Evolutionary conservation across 2,329 filamentous ascomycete genomes (phyloP), one percentile per base, ranked within the genome.

Genomic region (Paracorniculantispora psalliotae): DNA sequence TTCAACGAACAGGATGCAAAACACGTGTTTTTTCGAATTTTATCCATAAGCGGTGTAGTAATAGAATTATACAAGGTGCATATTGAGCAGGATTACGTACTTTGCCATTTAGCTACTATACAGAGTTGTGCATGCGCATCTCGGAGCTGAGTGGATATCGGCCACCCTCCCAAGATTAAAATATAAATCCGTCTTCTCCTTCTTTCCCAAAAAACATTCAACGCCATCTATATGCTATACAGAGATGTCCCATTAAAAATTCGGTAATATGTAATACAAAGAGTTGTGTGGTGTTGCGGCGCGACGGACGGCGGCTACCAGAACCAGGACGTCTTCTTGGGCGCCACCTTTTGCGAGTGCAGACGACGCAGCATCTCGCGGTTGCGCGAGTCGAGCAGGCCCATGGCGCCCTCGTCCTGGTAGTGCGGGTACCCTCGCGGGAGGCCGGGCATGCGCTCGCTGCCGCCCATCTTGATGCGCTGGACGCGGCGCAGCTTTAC

Each of bases 401-500:
- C 77, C 25, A 79, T 74, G 23, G 80, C 77, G 26, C 77, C 75
- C 57, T 80, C 79, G 60, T 81, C 77, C 50, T 75, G 72, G 61
- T 81, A 75, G 59, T 79, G 78, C 21, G 75, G 74, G 63, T 71
- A 73, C 61, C 65, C 70, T 5, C 74, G 71, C 3, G 73, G 71
- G 44, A 77, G 64, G 21, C 70, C 54, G 1, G 44, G 68, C 2
- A 74, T 71, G 47, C 74, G 68, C 63, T 78, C 76, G 57, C 72
- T 72, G 62, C 74, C 72, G 68, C 74, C 92, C 91, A 97, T 96
- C 69, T 88, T 90, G 63, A 97, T 86, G 62, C 91, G 84, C 77
- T 96, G 91, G 26, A 96, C 89, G 70, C 89, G 89, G 64, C 90
- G 86, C 63, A 99, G 81, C 73, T 91, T 96, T 55, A 82, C 80